Conservation (phyloP, 2,329 filamentous ascomycete species). For the Aspergillus spinulosporus region DNA sequence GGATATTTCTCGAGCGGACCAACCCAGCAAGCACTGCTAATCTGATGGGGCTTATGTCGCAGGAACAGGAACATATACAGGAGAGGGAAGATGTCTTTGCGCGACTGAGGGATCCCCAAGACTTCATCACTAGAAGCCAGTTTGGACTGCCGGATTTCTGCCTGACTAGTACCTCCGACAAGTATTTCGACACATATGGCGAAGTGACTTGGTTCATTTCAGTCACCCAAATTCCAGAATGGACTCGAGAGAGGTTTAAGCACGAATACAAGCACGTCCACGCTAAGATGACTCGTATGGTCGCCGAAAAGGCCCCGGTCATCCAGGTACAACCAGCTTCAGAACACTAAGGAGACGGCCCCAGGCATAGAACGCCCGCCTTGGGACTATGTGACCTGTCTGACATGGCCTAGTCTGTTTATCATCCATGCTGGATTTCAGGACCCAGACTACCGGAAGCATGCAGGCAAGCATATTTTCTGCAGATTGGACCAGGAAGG, state of each 20-base stretch:
- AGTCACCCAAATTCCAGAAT: background rate
- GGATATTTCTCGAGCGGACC: background rate
- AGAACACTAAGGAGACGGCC: background rate
- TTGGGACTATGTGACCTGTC: slow-evolving; percentile 5
- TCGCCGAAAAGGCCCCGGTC: background rate
- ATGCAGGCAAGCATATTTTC: slow-evolving; percentile 2
- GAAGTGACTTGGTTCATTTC: slow-evolving; percentile 9
- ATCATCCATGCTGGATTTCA: slow-evolving; percentile 3
- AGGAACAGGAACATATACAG: background rate
- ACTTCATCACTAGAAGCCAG: background rate
- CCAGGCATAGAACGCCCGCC: background rate
- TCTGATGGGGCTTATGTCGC: background rate
- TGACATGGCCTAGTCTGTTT: slow-evolving; percentile 3
- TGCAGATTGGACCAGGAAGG: slow-evolving; percentile 4
- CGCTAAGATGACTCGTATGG: background rate
- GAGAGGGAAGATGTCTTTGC: background rate
- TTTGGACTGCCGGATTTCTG: background rate
- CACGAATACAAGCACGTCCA: slow-evolving; percentile 3
- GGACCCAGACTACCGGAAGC: background rate
- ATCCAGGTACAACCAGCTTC: background rate
- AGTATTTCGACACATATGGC: background rate
- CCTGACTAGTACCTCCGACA: background rate
- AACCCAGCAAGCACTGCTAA: background rate
- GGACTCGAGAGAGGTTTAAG: background rate
- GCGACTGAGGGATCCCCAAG: background rate